Evolutionary conservation across 257 asterid species (phyloP).

Genomic region (Lantana camara): DNA sequence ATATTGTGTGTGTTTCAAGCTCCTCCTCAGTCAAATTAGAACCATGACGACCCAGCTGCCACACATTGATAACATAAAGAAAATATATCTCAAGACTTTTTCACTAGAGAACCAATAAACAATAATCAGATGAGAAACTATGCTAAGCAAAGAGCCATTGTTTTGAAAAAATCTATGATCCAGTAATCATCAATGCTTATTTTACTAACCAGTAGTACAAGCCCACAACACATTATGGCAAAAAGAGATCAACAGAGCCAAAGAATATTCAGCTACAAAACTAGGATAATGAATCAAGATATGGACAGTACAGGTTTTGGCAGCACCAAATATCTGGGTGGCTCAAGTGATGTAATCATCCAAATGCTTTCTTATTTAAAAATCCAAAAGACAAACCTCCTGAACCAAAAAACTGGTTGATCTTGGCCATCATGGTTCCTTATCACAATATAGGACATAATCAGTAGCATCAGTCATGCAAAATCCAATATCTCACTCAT

Average conservation of each 20-base stretch:
- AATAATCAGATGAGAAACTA: slow-evolving; percentile 17
- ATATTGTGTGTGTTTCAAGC: slow-evolving; percentile 85
- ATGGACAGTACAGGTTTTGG: neutral
- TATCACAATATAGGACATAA: neutral
- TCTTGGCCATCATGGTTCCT: neutral
- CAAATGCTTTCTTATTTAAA: slow-evolving; percentile 2
- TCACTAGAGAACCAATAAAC: slow-evolving; percentile 15
- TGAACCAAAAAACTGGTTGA: neutral
- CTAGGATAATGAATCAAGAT: neutral
- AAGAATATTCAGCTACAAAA: neutral
- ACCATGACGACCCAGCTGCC: slow-evolving; percentile 80
- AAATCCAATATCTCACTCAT: neutral
- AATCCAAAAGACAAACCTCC: neutral
- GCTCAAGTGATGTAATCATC: neutral
- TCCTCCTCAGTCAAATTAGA: slow-evolving; percentile 88
- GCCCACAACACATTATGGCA: neutral
- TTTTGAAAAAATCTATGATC: neutral
- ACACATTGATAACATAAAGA: slow-evolving; percentile 25
- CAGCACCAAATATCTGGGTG: neutral
- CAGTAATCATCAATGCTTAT: neutral
- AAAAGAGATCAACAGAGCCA: neutral
- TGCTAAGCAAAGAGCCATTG: neutral
- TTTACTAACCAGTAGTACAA: neutral
- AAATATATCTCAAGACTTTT: slow-evolving; percentile 11
- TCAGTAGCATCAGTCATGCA: neutral